Evolutionary conservation across 352 stramenopile genomes (phyloP).

Genomic region (Peronospora tabacina): DNA sequence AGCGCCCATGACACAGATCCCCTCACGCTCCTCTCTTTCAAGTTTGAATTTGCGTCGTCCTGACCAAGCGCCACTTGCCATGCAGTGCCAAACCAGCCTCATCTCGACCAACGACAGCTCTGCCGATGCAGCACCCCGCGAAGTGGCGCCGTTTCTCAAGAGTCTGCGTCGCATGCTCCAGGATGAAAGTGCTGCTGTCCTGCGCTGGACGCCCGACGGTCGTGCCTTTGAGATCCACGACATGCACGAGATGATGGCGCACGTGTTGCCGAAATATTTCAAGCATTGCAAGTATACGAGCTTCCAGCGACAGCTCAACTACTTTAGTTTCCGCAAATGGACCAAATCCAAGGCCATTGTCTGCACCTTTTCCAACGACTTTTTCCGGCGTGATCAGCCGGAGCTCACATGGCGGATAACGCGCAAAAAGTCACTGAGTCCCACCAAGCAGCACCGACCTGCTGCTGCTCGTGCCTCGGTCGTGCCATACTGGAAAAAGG

Average conservation of each 20-base stretch:
- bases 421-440: conserved; percentile 49
- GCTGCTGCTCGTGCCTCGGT: conserved; percentile 9
- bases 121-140: conserved; percentile 17
- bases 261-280: conserved; percentile 89
- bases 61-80: conserved; percentile 11
- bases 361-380: conserved; percentile 80
- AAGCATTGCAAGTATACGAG: conserved; percentile 90
- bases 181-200: conserved; percentile 39
- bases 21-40: conserved; percentile 12
- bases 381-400: conserved; percentile 58
- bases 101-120: background rate
- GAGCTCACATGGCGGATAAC: conserved; percentile 59
- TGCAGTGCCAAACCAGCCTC: conserved; percentile 18
- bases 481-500: conserved; percentile 20
- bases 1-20: conserved; percentile 7
- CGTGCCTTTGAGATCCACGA: conserved; percentile 69
- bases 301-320: conserved; percentile 90
- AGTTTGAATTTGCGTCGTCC: conserved; percentile 29
- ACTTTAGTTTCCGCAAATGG: conserved; percentile 89
- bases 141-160: conserved; percentile 62
- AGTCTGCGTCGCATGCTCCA: conserved; percentile 59
- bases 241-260: conserved; percentile 72
- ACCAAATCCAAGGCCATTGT: conserved; percentile 80
- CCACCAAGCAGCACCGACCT: conserved; percentile 9
- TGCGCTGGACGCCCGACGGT: conserved; percentile 59